These are phyloP conservation scores for Geotrichum restrictum DNA, from an alignment of 1,139 yeast species.

Conservation along the genomic window DNA sequence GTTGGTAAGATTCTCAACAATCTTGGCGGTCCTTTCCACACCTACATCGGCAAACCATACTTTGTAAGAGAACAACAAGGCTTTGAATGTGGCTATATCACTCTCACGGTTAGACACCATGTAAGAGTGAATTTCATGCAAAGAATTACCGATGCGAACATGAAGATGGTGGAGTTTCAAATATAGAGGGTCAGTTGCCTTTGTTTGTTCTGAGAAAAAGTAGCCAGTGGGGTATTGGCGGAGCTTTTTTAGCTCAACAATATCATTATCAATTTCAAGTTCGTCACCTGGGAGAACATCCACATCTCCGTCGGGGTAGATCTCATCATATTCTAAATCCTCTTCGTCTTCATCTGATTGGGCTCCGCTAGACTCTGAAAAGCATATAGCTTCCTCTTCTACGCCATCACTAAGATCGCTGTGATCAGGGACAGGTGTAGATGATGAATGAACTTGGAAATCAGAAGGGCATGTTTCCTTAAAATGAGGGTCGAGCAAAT, in stretches of 20 bases:
- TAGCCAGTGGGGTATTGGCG: constrained; percentile 43
- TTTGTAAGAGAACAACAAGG: constrained; percentile 61
- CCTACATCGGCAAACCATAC: constrained; percentile 87
- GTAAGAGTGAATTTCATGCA: constrained; percentile 57
- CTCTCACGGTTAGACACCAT: constrained; percentile 54
- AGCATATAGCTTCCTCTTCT: constrained; percentile 19
- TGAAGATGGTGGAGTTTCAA: constrained; percentile 60
- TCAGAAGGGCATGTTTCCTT: constrained; percentile 28
- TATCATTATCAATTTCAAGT: constrained; percentile 38
- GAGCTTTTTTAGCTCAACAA: constrained; percentile 32
- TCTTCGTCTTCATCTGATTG: constrained; percentile 16
- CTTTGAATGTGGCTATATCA: constrained; percentile 65
- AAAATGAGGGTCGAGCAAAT: constrained; percentile 63
- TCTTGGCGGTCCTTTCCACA: constrained; percentile 60
- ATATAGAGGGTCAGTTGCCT: constrained; percentile 47
- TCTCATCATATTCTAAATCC: constrained; percentile 33
- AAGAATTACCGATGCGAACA: constrained; percentile 57
- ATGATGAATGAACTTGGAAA: constrained; percentile 30
- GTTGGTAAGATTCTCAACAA: constrained; percentile 47
- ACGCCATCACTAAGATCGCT: constrained; percentile 19
- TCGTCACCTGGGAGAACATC: constrained; percentile 26
- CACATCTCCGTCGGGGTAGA: constrained; percentile 41
- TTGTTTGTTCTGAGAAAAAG: constrained; percentile 50
- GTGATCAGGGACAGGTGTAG: constrained; percentile 11
- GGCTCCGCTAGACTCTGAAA: constrained; percentile 16